Conservation (phyloP, 2,329 filamentous ascomycete genomes). For the Orbilia brochopaga region DNA sequence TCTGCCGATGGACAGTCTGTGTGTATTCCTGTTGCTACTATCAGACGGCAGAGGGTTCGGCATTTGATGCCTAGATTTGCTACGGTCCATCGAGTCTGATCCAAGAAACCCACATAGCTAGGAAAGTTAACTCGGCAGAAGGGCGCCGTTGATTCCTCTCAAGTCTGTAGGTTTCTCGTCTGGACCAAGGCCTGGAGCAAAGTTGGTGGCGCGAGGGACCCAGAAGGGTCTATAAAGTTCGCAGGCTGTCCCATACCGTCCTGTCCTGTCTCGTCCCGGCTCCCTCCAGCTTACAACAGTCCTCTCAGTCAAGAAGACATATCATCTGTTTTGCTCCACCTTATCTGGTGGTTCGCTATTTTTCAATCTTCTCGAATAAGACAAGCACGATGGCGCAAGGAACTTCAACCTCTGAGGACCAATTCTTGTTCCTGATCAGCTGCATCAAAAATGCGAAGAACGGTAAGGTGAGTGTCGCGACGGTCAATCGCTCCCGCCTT, state of each 20-base stretch:
- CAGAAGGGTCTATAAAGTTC: not conserved
- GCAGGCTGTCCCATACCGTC: not conserved
- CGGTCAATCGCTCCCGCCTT: too few relatives aligned
- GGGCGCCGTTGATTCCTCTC: not conserved
- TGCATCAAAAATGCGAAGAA: slow-evolving; percentile 39
- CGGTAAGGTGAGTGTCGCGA: slow-evolving; percentile 16
- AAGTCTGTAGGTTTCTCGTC: not conserved
- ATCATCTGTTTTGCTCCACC: too few relatives aligned
- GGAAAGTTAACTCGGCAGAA: not conserved
- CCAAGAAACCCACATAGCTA: not conserved
- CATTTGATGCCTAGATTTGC: too few relatives aligned
- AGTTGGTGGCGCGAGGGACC: not conserved
- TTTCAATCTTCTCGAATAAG: not conserved
- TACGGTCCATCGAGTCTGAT: not conserved
- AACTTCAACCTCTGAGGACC: slow-evolving; percentile 15
- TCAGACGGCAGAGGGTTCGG: too few relatives aligned
- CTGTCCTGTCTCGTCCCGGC: not conserved
- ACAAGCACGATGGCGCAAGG: slow-evolving; percentile 18
- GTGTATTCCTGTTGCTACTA: too few relatives aligned
- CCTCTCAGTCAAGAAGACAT: too few relatives aligned
- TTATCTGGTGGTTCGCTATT: too few relatives aligned
- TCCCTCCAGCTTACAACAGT: too few relatives aligned
- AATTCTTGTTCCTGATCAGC: slow-evolving; percentile 34
- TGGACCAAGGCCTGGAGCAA: not conserved
- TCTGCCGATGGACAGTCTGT: too few relatives aligned